These are phyloP conservation scores for Cerioporus squamosus DNA, from an alignment of 1,284 basidiomycete genomes.

Conservation along the genomic window DNA sequence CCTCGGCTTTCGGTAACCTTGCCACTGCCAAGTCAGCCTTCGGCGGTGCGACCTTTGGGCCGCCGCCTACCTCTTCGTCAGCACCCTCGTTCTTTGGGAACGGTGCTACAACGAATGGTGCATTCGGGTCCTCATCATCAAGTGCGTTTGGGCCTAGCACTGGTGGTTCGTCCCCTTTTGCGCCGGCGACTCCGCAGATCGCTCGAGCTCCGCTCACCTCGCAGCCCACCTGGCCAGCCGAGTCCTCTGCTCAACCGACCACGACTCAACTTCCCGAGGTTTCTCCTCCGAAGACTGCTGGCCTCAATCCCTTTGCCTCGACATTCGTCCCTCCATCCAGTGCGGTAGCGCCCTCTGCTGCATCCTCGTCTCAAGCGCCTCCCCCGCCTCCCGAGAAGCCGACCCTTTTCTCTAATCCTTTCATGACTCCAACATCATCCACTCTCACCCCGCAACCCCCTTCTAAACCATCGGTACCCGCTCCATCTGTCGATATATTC, in stretches of 20 bases:
- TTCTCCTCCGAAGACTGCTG: neutral
- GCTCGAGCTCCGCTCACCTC: conserved; percentile 2
- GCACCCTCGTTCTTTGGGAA: conserved; percentile 9
- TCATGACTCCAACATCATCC: neutral
- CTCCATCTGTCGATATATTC: conserved; percentile 1
- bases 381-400: conserved; percentile 1
- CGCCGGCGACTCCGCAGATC: neutral
- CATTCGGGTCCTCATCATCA: conserved; percentile 12
- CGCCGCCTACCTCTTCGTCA: conserved; percentile 7
- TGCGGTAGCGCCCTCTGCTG: neutral
- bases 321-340: conserved; percentile 9
- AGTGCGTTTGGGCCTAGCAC: conserved; percentile 4
- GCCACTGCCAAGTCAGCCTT: conserved; percentile 15
- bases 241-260: neutral
- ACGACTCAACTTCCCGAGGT: too few relatives aligned
- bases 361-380: neutral
- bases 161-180: neutral
- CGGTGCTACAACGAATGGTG: conserved; percentile 11
- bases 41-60: conserved; percentile 20
- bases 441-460: neutral
- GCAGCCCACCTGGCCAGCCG: conserved; percentile 17
- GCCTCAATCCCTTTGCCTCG: conserved; percentile 18
- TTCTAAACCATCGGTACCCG: neutral
- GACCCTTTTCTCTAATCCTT: conserved; percentile 4
- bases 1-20: conserved; percentile 31